phyloP scores from a whole-genome alignment of 805 yeast genomes.

The Saturnispora galanensis region DNA sequence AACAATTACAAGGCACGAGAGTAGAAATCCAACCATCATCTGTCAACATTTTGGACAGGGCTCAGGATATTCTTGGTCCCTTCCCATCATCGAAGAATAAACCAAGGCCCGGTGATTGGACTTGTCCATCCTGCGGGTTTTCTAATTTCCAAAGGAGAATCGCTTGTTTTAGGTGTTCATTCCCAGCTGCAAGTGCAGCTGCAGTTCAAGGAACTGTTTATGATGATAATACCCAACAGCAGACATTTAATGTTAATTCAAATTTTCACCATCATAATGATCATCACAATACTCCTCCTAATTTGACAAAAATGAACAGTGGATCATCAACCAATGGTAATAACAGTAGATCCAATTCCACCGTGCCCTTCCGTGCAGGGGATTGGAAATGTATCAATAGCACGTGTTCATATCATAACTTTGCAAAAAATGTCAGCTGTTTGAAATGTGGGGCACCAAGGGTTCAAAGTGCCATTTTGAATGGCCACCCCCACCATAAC shows the following conservation, averaged over 20 bases:
- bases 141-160: conserved; percentile 90
- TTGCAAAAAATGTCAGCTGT: conserved; percentile 83
- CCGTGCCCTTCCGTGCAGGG: conserved; percentile 93
- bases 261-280: conserved; percentile 7
- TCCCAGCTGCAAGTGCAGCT: conserved; percentile 69
- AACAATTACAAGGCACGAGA: conserved; percentile 57
- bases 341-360: conserved; percentile 22
- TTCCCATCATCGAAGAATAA: conserved; percentile 79
- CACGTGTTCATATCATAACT: conserved; percentile 77
- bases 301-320: conserved; percentile 4
- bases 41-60: conserved; percentile 64
- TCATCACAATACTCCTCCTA: conserved; percentile 1
- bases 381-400: conserved; percentile 89
- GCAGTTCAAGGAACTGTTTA: conserved; percentile 57
- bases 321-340: conserved; percentile 12
- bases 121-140: conserved; percentile 93
- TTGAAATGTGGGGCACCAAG: conserved; percentile 81
- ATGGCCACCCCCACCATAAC: conserved; percentile 23
- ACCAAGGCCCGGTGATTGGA: conserved; percentile 97
- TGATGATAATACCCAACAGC: conserved; percentile 7
- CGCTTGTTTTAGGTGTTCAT: conserved; percentile 87
- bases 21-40: conserved; percentile 87
- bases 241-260: conserved; percentile 10
- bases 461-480: conserved; percentile 23
- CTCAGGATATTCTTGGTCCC: conserved; percentile 71